Conservation (phyloP, 352 stramenopile species). For the Saprolegnia parasitica region DNA sequence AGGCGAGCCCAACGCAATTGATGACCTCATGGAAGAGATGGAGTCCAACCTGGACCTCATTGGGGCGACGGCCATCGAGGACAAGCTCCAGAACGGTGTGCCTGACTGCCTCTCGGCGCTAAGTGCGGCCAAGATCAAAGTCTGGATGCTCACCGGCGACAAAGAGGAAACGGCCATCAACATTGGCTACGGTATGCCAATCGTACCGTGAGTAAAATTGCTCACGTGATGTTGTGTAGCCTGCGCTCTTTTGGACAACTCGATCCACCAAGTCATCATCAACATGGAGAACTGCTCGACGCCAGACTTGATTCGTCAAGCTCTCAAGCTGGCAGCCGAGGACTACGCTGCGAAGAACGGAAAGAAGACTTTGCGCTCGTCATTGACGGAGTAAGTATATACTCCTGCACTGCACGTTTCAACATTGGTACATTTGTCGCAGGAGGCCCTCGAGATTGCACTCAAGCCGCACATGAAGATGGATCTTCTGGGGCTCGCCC, state of each 20-base stretch:
- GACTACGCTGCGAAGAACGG: slow-evolving; percentile 49
- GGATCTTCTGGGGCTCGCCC: slow-evolving; percentile 61
- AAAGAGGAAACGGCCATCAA: slow-evolving; percentile 88
- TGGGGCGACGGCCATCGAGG: slow-evolving; percentile 88
- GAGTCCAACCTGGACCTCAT: slow-evolving; percentile 78
- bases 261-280: slow-evolving; percentile 73
- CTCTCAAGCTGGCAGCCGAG: slow-evolving; percentile 39
- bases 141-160: slow-evolving; percentile 87
- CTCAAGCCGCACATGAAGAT: slow-evolving; percentile 42
- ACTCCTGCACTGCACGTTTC: background rate
- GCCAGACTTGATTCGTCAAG: slow-evolving; percentile 61
- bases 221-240: slow-evolving; percentile 31
- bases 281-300: slow-evolving; percentile 64
- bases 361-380: slow-evolving; percentile 48
- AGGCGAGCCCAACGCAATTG: slow-evolving; percentile 64
- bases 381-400: slow-evolving; percentile 46
- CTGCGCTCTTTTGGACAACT: slow-evolving; percentile 77
- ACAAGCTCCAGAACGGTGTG: slow-evolving; percentile 89
- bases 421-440: background rate
- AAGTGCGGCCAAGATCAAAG: slow-evolving; percentile 74
- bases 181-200: slow-evolving; percentile 80
- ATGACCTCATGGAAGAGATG: slow-evolving; percentile 77
- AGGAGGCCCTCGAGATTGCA: slow-evolving; percentile 60
- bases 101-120: slow-evolving; percentile 77
- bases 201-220: slow-evolving; percentile 27